Conservation (phyloP, 2,329 filamentous ascomycete species). For the Trichoderma sp. region DNA sequence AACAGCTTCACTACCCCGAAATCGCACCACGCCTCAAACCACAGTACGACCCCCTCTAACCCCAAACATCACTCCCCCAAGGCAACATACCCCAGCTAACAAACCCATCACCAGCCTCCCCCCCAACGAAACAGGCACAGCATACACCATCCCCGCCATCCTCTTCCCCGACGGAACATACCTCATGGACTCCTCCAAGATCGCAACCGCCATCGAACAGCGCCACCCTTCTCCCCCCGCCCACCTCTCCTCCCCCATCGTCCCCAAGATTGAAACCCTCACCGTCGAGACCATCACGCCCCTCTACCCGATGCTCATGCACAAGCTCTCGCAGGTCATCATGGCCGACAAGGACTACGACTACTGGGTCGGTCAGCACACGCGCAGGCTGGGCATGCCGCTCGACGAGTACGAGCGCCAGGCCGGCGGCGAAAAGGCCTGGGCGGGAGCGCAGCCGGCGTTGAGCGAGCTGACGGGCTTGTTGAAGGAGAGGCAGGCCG, state of each 20-base stretch:
- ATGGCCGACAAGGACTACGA: slow-evolving; percentile 54
- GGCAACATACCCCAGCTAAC: background rate
- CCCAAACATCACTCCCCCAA: background rate
- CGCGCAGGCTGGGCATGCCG: slow-evolving; percentile 52
- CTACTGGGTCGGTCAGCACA: slow-evolving; percentile 60
- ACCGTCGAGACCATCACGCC: slow-evolving; percentile 39
- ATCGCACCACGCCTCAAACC: slow-evolving; percentile 58
- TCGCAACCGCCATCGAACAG: slow-evolving; percentile 61
- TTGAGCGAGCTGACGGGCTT: slow-evolving; percentile 46
- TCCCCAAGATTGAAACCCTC: slow-evolving; percentile 48
- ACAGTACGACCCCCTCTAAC: slow-evolving; percentile 46
- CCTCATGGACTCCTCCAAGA: slow-evolving; percentile 65
- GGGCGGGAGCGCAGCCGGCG: slow-evolving; percentile 46
- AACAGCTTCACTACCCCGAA: slow-evolving; percentile 63
- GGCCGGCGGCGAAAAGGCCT: slow-evolving; percentile 54
- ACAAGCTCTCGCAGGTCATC: slow-evolving; percentile 52
- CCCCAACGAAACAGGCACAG: slow-evolving; percentile 20
- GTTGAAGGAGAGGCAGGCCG: slow-evolving; percentile 53
- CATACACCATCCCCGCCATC: slow-evolving; percentile 51
- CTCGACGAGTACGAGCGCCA: slow-evolving; percentile 53
- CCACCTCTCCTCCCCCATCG: slow-evolving; percentile 57
- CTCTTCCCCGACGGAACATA: slow-evolving; percentile 58
- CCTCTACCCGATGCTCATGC: slow-evolving; percentile 49
- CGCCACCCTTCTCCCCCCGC: slow-evolving; percentile 60
- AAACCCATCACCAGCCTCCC: slow-evolving; percentile 13